These are phyloP conservation scores for Excoecaria agallocha DNA, from an alignment of 345 rosid genomes.

Conservation along the genomic window DNA sequence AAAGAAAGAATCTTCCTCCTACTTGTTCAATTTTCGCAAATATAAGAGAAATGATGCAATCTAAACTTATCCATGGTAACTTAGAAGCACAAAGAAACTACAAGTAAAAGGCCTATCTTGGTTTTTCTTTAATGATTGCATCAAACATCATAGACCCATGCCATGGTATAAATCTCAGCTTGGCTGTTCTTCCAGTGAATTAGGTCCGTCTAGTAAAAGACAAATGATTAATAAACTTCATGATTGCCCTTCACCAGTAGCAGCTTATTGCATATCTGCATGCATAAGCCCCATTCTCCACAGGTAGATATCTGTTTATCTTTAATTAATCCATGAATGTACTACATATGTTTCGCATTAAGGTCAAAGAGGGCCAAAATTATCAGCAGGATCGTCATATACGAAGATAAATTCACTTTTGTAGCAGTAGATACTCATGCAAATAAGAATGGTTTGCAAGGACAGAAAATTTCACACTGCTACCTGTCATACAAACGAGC, in stretches of 20 bases:
- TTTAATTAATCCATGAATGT: slow-evolving; percentile 9
- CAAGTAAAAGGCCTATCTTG: too few species aligned
- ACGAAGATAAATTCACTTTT: neutral
- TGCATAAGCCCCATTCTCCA: neutral
- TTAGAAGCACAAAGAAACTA: neutral
- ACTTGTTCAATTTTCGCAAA: neutral
- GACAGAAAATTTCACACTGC: neutral
- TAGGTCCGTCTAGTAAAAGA: neutral
- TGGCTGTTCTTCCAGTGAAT: neutral
- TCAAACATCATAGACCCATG: neutral
- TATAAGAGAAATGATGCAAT: neutral
- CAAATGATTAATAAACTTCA: neutral
- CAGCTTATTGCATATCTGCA: neutral
- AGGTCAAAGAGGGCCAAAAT: neutral
- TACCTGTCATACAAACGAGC: slow-evolving; percentile 93
- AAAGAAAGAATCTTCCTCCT: neutral
- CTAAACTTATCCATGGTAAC: neutral
- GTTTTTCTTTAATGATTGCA: neutral
- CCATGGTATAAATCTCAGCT: neutral
- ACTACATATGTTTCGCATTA: neutral
- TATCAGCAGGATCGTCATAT: neutral
- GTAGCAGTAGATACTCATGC: neutral
- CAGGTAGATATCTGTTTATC: neutral
- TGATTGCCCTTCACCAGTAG: too few species aligned
- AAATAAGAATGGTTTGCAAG: neutral